Evolutionary conservation across 805 yeast species (phyloP).

Genomic region (Yarrowia keelungensis): DNA sequence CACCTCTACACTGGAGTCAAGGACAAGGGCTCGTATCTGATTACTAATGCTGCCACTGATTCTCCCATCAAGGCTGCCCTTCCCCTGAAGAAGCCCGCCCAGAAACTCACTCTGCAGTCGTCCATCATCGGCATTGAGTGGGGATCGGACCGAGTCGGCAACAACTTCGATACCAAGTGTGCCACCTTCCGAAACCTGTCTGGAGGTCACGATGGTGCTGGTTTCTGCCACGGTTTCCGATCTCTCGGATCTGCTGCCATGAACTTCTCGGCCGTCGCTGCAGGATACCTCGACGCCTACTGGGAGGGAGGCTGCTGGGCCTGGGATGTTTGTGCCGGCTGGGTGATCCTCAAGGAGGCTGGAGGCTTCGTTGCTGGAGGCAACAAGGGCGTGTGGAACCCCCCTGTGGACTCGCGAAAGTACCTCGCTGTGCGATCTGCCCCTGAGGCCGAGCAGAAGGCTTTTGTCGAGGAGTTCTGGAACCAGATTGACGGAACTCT

Average conservation of each 20-base stretch:
- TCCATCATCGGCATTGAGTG: slow-evolving; percentile 66
- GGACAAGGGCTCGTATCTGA: slow-evolving; percentile 63
- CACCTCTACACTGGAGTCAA: slow-evolving; percentile 61
- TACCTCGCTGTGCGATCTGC: slow-evolving; percentile 67
- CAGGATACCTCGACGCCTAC: slow-evolving; percentile 65
- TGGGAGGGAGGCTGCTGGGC: slow-evolving; percentile 77
- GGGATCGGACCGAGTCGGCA: slow-evolving; percentile 64
- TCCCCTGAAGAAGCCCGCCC: slow-evolving; percentile 49
- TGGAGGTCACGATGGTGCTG: slow-evolving; percentile 58
- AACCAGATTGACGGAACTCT: slow-evolving; percentile 56
- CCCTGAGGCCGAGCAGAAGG: slow-evolving; percentile 52
- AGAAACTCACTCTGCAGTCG: slow-evolving; percentile 57
- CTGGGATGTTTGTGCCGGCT: slow-evolving; percentile 76
- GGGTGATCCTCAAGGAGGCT: slow-evolving; percentile 65
- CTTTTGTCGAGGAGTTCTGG: slow-evolving; percentile 60
- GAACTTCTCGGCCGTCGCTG: slow-evolving; percentile 64
- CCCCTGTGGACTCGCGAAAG: slow-evolving; percentile 59
- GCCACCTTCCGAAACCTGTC: slow-evolving; percentile 57
- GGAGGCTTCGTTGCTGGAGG: slow-evolving; percentile 67
- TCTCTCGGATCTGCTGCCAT: slow-evolving; percentile 70
- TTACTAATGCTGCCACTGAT: slow-evolving; percentile 49
- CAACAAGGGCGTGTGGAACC: slow-evolving; percentile 57
- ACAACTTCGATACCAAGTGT: slow-evolving; percentile 59
- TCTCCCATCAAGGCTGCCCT: slow-evolving; percentile 44
- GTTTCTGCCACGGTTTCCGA: slow-evolving; percentile 67